A percentile compares a stretch with the other conserved stretches of the same genome.
phyloP scores from a whole-genome alignment of 768 basidiomycete genomes.

The Lactarius deliciosus region DNA sequence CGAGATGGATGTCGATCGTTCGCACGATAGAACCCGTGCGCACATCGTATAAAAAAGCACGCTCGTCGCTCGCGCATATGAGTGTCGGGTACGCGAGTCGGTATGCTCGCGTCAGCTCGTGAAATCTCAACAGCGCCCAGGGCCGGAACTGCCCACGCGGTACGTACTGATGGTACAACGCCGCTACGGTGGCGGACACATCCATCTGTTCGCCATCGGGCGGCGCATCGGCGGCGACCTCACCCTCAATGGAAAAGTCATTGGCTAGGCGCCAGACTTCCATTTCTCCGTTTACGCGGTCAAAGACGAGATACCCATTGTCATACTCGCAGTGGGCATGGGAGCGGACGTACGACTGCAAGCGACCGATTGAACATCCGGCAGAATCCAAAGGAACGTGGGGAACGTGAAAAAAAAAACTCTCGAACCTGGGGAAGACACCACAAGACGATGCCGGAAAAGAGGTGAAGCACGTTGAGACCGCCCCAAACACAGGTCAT shows the following conservation, averaged over 20 bases:
- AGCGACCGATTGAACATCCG: background rate
- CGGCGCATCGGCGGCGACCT: slow-evolving; percentile 1
- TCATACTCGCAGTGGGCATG: slow-evolving; percentile 75
- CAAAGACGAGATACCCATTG: slow-evolving; percentile 69
- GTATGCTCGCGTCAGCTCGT: slow-evolving; percentile 51
- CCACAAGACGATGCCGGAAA: slow-evolving; percentile 56
- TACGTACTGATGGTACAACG: slow-evolving; percentile 19
- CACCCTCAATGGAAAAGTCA: slow-evolving; percentile 28
- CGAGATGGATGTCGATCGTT: slow-evolving; percentile 45
- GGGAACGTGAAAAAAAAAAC: background rate
- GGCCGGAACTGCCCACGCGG: slow-evolving; percentile 57
- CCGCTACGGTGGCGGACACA: slow-evolving; percentile 32
- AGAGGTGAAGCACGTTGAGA: slow-evolving; percentile 55
- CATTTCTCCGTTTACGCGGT: slow-evolving; percentile 43
- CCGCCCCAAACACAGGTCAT: slow-evolving; percentile 57
- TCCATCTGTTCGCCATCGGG: slow-evolving; percentile 34
- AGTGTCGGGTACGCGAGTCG: slow-evolving; percentile 69
- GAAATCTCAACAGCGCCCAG: slow-evolving; percentile 55
- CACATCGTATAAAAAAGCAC: slow-evolving; percentile 64
- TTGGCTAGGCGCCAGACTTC: slow-evolving; percentile 67
- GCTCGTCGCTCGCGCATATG: slow-evolving; percentile 45
- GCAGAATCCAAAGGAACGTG: slow-evolving; percentile 1
- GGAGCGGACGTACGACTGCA: slow-evolving; percentile 49
- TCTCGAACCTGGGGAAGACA: slow-evolving; percentile 50
- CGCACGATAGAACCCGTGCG: slow-evolving; percentile 49